Conservation (phyloP, 805 yeast species). For the Lachancea lanzarotensis region DNA sequence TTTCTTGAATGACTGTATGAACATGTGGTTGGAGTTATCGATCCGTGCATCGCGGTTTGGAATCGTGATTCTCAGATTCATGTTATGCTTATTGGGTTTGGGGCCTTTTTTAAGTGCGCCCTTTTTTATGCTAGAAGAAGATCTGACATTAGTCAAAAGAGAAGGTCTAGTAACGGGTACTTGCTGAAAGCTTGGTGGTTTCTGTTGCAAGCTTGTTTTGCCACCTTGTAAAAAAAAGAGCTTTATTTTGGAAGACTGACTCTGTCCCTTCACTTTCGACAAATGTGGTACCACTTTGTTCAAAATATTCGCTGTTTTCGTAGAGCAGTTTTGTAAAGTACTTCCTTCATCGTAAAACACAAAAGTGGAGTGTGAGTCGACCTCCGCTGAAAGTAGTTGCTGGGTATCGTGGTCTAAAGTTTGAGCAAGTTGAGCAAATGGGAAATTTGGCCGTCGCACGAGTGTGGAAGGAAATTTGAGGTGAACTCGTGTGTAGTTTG, state of each 20-base stretch:
- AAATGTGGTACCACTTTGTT: slow-evolving; percentile 18
- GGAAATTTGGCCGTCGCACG: slow-evolving; percentile 26
- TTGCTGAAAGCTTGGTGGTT: background rate
- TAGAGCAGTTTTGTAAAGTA: slow-evolving; percentile 17
- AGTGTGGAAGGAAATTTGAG: slow-evolving; percentile 30
- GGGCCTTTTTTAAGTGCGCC: background rate
- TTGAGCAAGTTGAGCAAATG: slow-evolving; percentile 23
- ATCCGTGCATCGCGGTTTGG: slow-evolving; percentile 11
- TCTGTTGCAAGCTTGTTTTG: background rate
- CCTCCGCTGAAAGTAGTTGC: slow-evolving; percentile 13
- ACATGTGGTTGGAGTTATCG: slow-evolving; percentile 20
- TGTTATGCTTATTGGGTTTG: slow-evolving; percentile 7
- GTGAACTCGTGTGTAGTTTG: slow-evolving; percentile 20
- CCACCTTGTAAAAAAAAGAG: slow-evolving; percentile 8
- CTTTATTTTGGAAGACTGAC: background rate
- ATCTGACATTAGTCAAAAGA: background rate
- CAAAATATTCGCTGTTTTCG: slow-evolving; percentile 22
- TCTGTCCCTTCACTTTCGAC: slow-evolving; percentile 1
- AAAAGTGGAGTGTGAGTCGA: slow-evolving; percentile 15
- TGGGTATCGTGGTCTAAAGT: slow-evolving; percentile 14
- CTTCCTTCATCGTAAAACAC: slow-evolving; percentile 27
- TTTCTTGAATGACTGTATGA: slow-evolving; percentile 29
- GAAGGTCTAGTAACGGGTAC: background rate
- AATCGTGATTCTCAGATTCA: slow-evolving; percentile 8
- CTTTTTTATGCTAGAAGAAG: background rate